Conservation (phyloP, 2,329 filamentous ascomycete species). For the Dactylellina parvicollis region DNA sequence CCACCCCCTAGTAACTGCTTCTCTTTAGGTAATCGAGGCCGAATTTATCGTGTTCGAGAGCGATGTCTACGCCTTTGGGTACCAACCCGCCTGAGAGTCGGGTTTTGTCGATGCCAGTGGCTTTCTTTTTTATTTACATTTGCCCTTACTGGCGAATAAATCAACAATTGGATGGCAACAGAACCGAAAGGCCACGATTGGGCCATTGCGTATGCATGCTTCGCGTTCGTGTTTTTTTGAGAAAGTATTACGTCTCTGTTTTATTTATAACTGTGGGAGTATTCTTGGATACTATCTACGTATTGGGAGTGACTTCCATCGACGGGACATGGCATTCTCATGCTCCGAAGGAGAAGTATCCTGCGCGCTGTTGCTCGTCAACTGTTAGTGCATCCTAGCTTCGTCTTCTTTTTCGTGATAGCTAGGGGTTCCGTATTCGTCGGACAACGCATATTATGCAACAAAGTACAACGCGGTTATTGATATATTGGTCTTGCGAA, state of each 20-base stretch:
- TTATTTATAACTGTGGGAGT: too few species aligned
- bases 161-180: conserved; percentile 12
- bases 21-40: not conserved
- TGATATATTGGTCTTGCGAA: too few species aligned
- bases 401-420: not conserved
- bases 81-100: not conserved
- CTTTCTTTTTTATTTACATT: not conserved
- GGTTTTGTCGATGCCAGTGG: too few species aligned
- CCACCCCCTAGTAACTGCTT: not conserved
- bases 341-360: too few species aligned
- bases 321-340: too few species aligned
- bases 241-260: too few species aligned
- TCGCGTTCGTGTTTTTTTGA: not conserved
- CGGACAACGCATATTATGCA: conserved; percentile 24
- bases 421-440: not conserved
- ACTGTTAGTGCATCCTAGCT: too few species aligned
- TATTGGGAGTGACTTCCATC: too few species aligned
- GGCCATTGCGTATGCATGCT: not conserved
- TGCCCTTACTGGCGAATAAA: not conserved
- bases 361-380: not conserved
- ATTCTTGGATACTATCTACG: not conserved
- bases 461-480: conserved; percentile 2
- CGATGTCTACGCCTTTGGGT: not conserved
- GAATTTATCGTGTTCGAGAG: not conserved
- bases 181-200: not conserved